Evolutionary conservation across 2,329 filamentous ascomycete genomes (phyloP).

Genomic region (Capronia americana): DNA sequence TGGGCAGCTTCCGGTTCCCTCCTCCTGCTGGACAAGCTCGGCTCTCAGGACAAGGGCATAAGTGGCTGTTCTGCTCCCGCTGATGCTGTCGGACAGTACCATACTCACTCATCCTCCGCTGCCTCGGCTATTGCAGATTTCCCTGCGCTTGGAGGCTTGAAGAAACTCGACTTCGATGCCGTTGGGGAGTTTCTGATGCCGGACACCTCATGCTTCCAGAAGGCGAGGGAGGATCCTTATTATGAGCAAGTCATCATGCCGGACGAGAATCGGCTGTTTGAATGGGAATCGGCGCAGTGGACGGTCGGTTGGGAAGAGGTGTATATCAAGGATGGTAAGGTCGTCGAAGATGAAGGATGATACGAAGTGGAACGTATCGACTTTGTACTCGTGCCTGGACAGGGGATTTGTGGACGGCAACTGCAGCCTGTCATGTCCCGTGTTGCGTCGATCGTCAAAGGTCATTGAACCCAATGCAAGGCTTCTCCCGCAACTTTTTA

Average conservation of each 20-base stretch:
- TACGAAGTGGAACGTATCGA: neutral
- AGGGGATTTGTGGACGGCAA: neutral
- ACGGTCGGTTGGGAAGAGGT: slow-evolving; percentile 18
- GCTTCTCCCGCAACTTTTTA: slow-evolving; percentile 25
- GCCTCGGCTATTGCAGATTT: slow-evolving; percentile 2
- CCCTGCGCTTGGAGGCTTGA: neutral
- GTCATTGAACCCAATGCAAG: slow-evolving; percentile 40
- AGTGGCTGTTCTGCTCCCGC: neutral
- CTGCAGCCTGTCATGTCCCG: no score
- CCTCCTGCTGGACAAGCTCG: neutral
- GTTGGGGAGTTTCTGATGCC: slow-evolving; percentile 15
- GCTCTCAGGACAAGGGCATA: neutral
- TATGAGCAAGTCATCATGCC: slow-evolving; percentile 11
- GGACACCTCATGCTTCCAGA: slow-evolving; percentile 10
- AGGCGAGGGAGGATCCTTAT: slow-evolving; percentile 14
- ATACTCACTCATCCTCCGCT: neutral
- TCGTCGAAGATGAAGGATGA: slow-evolving; percentile 4
- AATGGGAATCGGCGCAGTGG: slow-evolving; percentile 10
- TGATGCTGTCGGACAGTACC: slow-evolving; percentile 11
- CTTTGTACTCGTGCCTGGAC: neutral
- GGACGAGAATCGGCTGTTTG: slow-evolving; percentile 14
- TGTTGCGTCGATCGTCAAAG: slow-evolving; percentile 25
- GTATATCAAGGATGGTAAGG: slow-evolving; percentile 17
- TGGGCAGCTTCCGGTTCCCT: neutral
- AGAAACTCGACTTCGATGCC: slow-evolving; percentile 13